A percentile compares a stretch with the other conserved stretches of the same genome.
These are phyloP conservation scores for Schizophyllum amplum DNA, from an alignment of 1,284 basidiomycete genomes.

Conservation along the genomic window DNA sequence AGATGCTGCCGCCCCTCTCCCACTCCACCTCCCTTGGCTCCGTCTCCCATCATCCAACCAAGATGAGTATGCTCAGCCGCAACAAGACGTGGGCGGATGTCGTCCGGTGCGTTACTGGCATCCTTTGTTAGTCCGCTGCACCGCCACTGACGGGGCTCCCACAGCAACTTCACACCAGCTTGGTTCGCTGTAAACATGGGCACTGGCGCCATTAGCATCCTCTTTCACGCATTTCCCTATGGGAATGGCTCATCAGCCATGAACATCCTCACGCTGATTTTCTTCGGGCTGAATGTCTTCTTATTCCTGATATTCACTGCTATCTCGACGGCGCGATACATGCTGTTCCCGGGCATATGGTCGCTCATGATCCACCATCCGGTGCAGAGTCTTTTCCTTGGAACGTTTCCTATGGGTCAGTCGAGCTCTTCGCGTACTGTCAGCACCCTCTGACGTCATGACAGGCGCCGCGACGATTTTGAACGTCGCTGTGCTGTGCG, in stretches of 20 bases:
- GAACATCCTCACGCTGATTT: conserved; percentile 35
- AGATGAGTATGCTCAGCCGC: background rate
- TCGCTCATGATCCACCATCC: conserved; percentile 50
- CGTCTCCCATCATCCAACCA: background rate
- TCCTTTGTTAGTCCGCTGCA: background rate
- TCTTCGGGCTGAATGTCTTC: conserved; percentile 62
- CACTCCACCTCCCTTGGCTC: background rate
- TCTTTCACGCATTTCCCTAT: conserved; percentile 50
- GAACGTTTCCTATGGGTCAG: conserved; percentile 62
- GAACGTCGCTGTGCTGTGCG: conserved; percentile 31
- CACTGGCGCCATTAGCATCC: conserved; percentile 45
- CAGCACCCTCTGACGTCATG: background rate
- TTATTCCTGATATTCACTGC: conserved; percentile 52
- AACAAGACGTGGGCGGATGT: background rate
- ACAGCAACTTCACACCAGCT: background rate
- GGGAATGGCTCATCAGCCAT: conserved; percentile 30
- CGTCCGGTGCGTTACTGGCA: background rate
- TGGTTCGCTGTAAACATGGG: conserved; percentile 24
- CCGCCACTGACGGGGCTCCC: background rate
- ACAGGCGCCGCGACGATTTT: conserved; percentile 48
- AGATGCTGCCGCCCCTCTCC: background rate
- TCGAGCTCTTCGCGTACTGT: background rate
- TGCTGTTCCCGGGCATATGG: conserved; percentile 29
- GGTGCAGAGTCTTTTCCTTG: conserved; percentile 58
- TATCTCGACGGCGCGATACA: background rate